phyloP scores from a whole-genome alignment of 257 asterid genomes.

The Nicotiana benthamiana region DNA sequence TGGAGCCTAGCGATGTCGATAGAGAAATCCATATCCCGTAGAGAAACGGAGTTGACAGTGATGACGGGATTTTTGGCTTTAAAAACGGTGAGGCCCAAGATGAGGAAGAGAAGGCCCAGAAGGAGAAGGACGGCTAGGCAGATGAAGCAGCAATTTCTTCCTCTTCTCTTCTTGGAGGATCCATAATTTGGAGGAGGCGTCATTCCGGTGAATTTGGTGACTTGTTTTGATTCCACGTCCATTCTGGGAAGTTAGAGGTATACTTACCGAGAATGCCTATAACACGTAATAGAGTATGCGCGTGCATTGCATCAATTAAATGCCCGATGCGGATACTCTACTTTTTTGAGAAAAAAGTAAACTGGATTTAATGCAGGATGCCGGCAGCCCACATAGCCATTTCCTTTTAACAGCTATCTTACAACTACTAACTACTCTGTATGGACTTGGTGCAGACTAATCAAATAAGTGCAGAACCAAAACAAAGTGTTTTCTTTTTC shows the following conservation, averaged over 20 bases:
- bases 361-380: too few relatives aligned
- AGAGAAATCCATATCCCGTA: constrained; percentile 32
- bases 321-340: too few relatives aligned
- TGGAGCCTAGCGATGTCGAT: constrained; percentile 26
- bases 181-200: neutral
- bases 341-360: too few relatives aligned
- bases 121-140: constrained; percentile 20
- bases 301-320: too few relatives aligned
- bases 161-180: constrained; percentile 5
- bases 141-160: constrained; percentile 26
- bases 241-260: neutral
- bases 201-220: neutral
- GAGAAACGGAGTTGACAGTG: constrained; percentile 37
- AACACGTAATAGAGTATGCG: neutral
- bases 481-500: too few relatives aligned
- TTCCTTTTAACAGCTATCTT: too few relatives aligned
- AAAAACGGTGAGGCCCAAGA: constrained; percentile 68
- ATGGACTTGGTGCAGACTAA: too few relatives aligned
- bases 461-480: too few relatives aligned
- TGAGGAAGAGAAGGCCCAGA: constrained; percentile 36
- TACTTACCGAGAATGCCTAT: neutral
- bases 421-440: too few relatives aligned
- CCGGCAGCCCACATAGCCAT: too few relatives aligned
- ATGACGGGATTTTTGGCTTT: constrained; percentile 51
- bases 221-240: neutral